phyloP scores from a whole-genome alignment of 805 yeast genomes.

The Nakazawaea ambrosiae region DNA sequence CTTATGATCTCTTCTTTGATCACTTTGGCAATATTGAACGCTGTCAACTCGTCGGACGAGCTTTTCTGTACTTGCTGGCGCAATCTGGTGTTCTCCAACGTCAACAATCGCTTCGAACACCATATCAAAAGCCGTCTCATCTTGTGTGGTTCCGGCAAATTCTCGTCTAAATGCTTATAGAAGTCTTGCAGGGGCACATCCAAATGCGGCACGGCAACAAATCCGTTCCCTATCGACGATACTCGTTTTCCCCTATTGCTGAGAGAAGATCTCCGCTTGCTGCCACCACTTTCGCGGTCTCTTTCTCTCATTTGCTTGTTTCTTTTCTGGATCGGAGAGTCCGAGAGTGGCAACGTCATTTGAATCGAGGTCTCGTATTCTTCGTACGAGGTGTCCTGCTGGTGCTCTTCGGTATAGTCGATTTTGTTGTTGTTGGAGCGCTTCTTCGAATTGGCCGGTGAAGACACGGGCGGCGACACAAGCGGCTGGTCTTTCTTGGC shows the following conservation, averaged over 20 bases:
- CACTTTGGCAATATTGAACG: constrained; percentile 47
- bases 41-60: constrained; percentile 31
- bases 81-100: constrained; percentile 20
- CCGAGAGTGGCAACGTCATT: constrained; percentile 22
- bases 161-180: constrained; percentile 54
- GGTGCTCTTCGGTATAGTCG: no score
- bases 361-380: constrained; percentile 12
- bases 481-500: background rate
- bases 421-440: no score
- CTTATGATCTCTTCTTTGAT: constrained; percentile 57
- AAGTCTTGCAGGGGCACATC: constrained; percentile 49
- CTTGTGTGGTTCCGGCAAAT: constrained; percentile 64
- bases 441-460: background rate
- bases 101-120: constrained; percentile 50
- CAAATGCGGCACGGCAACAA: constrained; percentile 57
- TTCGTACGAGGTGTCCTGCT: background rate
- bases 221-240: constrained; percentile 71
- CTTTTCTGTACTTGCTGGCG: constrained; percentile 7
- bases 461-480: constrained; percentile 9
- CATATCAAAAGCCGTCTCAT: constrained; percentile 65
- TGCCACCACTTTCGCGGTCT: background rate
- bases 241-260: constrained; percentile 62
- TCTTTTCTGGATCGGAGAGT: constrained; percentile 14
- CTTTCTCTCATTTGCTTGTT: constrained; percentile 17
- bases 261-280: constrained; percentile 42